Conservation (phyloP, 2,329 filamentous ascomycete genomes). For the Cercospora zeae-maydis region DNA sequence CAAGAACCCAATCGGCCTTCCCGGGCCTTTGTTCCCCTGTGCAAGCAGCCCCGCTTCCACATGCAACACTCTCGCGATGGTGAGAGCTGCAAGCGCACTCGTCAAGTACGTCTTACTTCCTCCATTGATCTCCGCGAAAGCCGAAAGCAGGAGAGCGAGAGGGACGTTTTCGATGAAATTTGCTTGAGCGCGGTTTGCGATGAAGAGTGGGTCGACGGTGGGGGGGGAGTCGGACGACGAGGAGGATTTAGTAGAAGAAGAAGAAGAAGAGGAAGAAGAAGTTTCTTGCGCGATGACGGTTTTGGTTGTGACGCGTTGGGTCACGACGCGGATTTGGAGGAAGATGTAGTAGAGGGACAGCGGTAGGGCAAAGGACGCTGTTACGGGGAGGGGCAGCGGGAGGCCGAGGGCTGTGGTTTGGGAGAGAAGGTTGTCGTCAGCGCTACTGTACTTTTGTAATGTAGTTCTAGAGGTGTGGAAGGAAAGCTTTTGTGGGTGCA, state of each 20-base stretch:
- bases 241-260: neutral
- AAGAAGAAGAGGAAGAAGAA: neutral
- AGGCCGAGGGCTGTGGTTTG: constrained; percentile 3
- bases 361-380: constrained; percentile 19
- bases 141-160: constrained; percentile 16
- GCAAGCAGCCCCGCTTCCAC: constrained; percentile 14
- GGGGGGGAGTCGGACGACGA: neutral
- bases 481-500: neutral
- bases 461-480: neutral
- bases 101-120: constrained; percentile 16
- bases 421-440: neutral
- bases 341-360: constrained; percentile 21
- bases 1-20: constrained; percentile 19
- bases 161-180: constrained; percentile 24
- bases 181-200: constrained; percentile 14
- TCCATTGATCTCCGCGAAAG: constrained; percentile 14
- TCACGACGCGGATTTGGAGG: constrained; percentile 19
- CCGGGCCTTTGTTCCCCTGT: neutral
- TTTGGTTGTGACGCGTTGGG: constrained; percentile 12
- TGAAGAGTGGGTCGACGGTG: constrained; percentile 12
- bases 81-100: constrained; percentile 7
- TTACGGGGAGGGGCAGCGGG: constrained; percentile 15
- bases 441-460: too few relatives aligned
- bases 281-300: constrained; percentile 9
- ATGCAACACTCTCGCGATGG: constrained; percentile 13